Evolutionary conservation across 2,329 filamentous ascomycete genomes (phyloP).

Genomic region (Mycosphaerella sp.): DNA sequence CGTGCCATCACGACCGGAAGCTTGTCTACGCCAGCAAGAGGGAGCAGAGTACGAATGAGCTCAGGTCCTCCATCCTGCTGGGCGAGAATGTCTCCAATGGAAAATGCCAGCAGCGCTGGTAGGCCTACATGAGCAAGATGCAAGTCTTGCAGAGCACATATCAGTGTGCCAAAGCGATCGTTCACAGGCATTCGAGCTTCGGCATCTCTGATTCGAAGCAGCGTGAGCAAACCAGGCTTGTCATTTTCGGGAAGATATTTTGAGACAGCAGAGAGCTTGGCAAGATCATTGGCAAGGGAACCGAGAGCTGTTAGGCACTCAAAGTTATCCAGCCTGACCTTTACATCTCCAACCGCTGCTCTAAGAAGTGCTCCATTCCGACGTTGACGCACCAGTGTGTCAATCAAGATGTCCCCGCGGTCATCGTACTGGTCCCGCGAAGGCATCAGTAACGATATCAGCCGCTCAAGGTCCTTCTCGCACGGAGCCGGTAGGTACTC

Average conservation of each 20-base stretch:
- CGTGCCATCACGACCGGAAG: constrained; percentile 74
- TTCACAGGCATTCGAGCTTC: constrained; percentile 58
- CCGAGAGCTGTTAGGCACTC: constrained; percentile 62
- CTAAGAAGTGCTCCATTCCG: constrained; percentile 79
- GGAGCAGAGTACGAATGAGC: constrained; percentile 59
- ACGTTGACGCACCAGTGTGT: constrained; percentile 79
- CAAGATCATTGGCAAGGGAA: constrained; percentile 65
- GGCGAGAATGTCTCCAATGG: constrained; percentile 63
- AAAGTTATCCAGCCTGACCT: constrained; percentile 56
- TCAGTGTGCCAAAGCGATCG: constrained; percentile 59
- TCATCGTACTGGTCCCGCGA: constrained; percentile 84
- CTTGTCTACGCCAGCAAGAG: constrained; percentile 34
- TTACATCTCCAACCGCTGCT: constrained; percentile 58
- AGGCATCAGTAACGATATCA: constrained; percentile 81
- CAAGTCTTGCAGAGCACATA: constrained; percentile 53
- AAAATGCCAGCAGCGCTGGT: constrained; percentile 74
- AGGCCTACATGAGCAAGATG: constrained; percentile 77
- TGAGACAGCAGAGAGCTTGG: constrained; percentile 75
- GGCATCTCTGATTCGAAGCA: constrained; percentile 60
- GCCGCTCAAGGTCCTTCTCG: constrained; percentile 70
- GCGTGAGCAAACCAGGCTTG: constrained; percentile 74
- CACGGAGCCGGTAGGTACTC: constrained; percentile 68
- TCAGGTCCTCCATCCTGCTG: constrained; percentile 50
- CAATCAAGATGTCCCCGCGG: constrained; percentile 90
- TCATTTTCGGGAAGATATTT: constrained; percentile 97